These are phyloP conservation scores for Papiliotrema terrestris DNA, from an alignment of 1,284 basidiomycete genomes.

Conservation along the genomic window DNA sequence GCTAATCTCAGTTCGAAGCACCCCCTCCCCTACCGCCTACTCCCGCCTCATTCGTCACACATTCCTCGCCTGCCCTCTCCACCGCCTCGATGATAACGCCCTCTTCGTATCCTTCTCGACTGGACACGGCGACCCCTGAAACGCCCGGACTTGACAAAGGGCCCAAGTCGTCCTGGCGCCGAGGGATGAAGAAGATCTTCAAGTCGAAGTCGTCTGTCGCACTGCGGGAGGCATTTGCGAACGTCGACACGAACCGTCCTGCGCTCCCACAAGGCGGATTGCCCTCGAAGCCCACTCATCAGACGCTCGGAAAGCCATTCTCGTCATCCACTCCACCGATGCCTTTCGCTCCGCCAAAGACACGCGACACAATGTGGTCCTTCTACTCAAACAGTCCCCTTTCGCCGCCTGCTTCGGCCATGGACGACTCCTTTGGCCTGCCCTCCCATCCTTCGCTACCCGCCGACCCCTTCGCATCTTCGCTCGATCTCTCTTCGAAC, in stretches of 20 bases:
- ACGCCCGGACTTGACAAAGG: slow-evolving; percentile 5
- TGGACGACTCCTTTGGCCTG: slow-evolving; percentile 15
- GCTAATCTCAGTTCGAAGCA: slow-evolving; percentile 16
- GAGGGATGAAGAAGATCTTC: slow-evolving; percentile 41
- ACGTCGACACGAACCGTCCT: slow-evolving; percentile 13
- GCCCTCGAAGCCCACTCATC: slow-evolving; percentile 12
- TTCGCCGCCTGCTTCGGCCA: slow-evolving; percentile 11
- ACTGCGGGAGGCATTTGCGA: slow-evolving; percentile 25
- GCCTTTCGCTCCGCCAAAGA: not conserved
- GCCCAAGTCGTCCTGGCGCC: slow-evolving; percentile 34
- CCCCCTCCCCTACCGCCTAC: slow-evolving; percentile 25
- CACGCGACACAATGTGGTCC: slow-evolving; percentile 12
- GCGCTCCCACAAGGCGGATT: slow-evolving; percentile 15
- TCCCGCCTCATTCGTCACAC: slow-evolving; percentile 21
- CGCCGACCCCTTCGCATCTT: slow-evolving; percentile 38
- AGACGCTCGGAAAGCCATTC: slow-evolving; percentile 22
- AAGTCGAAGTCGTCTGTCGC: slow-evolving; percentile 38
- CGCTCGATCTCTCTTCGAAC: slow-evolving; percentile 24
- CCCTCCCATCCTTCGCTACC: slow-evolving; percentile 17
- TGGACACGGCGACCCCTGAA: slow-evolving; percentile 1
- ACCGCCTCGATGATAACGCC: slow-evolving; percentile 15
- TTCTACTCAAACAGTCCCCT: slow-evolving; percentile 7
- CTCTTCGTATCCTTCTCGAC: slow-evolving; percentile 12
- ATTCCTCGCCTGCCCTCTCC: slow-evolving; percentile 16
- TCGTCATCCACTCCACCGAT: slow-evolving; percentile 27